These are phyloP conservation scores for Hypomontagnella monticulosa DNA, from an alignment of 495 filamentous ascomycete genomes.

Conservation along the genomic window DNA sequence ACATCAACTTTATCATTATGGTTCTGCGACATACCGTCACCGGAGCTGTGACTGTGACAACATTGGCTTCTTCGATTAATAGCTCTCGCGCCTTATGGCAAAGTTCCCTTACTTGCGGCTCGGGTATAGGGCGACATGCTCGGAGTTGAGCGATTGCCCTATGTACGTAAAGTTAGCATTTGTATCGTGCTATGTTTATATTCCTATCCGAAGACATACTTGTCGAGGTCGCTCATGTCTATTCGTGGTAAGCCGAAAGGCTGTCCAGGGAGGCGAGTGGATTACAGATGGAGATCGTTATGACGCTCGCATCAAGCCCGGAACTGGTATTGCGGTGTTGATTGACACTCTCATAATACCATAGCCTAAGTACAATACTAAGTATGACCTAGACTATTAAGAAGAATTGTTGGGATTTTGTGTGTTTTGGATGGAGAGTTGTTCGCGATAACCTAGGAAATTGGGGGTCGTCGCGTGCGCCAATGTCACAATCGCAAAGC, in stretches of 20 bases:
- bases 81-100: slow-evolving; percentile 98
- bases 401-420: no score
- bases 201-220: slow-evolving; percentile 58
- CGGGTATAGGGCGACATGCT: slow-evolving; percentile 95
- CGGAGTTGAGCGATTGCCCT: slow-evolving; percentile 95
- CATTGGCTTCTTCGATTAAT: slow-evolving; percentile 97
- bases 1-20: not conserved
- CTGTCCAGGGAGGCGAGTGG: slow-evolving; percentile 5
- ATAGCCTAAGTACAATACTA: slow-evolving; percentile 6
- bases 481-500: slow-evolving; percentile 17
- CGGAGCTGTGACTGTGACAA: slow-evolving; percentile 93
- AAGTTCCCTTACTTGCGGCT: slow-evolving; percentile 91
- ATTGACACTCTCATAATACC: slow-evolving; percentile 33
- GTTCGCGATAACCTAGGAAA: slow-evolving; percentile 5
- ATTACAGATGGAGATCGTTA: slow-evolving; percentile 6
- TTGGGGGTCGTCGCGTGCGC: slow-evolving; percentile 23
- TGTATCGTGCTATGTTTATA: slow-evolving; percentile 1
- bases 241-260: slow-evolving; percentile 2
- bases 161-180: slow-evolving; percentile 25
- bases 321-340: not conserved
- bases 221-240: slow-evolving; percentile 87
- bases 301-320: slow-evolving; percentile 16
- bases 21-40: slow-evolving; percentile 72
- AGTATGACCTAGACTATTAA: no score
- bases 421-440: not conserved